Evolutionary conservation across 306 rosid genomes (phyloP).

Genomic region (Urtica urens): DNA sequence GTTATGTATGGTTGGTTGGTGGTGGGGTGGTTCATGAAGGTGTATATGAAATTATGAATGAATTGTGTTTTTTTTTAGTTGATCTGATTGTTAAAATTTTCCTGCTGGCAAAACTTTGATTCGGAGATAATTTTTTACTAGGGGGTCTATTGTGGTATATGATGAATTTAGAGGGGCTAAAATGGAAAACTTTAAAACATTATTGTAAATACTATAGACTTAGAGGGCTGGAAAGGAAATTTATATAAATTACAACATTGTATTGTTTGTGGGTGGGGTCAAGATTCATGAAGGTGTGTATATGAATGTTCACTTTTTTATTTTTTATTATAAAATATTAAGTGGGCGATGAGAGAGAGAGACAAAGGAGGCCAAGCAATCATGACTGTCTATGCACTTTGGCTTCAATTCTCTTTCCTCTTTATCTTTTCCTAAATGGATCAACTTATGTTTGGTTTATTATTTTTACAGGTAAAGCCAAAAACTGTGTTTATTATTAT

Average conservation of each 20-base stretch:
- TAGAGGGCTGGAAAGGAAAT: no score
- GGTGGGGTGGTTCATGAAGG: no score
- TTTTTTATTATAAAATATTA: slow-evolving; percentile 22
- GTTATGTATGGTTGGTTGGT: no score
- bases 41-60: no score
- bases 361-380: slow-evolving; percentile 53
- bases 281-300: slow-evolving; percentile 31
- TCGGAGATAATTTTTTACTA: slow-evolving; percentile 27
- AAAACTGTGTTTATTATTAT: no score
- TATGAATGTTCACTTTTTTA: slow-evolving; percentile 44
- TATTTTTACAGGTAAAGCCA: no score
- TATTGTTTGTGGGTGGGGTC: slow-evolving; percentile 44
- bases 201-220: no score
- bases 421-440: slow-evolving; percentile 8
- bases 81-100: no score
- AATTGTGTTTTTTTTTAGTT: slow-evolving; percentile 7
- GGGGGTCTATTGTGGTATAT: slow-evolving; percentile 33
- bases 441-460: slow-evolving; percentile 10
- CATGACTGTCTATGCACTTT: slow-evolving; percentile 45
- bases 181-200: slow-evolving; percentile 59
- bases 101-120: no score
- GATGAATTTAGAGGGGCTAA: slow-evolving; percentile 34
- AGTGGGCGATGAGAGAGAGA: slow-evolving; percentile 38
- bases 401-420: slow-evolving; percentile 17
- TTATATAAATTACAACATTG: no score